phyloP scores from a whole-genome alignment of 805 yeast species.

The Teunomyces cretensis region DNA sequence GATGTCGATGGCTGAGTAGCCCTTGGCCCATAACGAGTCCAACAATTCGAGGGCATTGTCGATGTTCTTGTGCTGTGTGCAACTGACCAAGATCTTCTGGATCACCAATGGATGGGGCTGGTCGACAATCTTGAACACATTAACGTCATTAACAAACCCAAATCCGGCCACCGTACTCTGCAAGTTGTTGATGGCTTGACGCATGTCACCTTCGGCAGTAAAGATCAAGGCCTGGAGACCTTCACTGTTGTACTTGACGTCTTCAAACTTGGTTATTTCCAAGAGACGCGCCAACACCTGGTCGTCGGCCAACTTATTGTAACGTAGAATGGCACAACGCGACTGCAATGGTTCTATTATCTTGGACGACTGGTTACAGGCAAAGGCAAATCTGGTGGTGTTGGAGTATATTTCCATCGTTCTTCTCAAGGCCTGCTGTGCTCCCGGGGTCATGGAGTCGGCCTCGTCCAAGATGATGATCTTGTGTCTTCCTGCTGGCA shows the following conservation, averaged over 20 bases:
- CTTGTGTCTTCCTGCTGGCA: conserved; percentile 90
- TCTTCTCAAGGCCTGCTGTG: conserved; percentile 90
- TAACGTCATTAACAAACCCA: conserved; percentile 84
- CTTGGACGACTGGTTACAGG: conserved; percentile 91
- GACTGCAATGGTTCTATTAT: conserved; percentile 96
- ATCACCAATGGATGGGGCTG: conserved; percentile 92
- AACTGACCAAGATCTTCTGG: conserved; percentile 54
- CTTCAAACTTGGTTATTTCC: conserved; percentile 67
- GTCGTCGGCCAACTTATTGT: conserved; percentile 75
- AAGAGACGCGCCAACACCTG: conserved; percentile 78
- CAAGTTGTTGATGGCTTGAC: conserved; percentile 93
- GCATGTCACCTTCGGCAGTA: conserved; percentile 98
- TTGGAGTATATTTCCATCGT: conserved; percentile 96
- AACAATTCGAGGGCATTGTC: conserved; percentile 68
- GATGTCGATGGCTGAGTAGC: conserved; percentile 91
- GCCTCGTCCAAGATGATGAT: conserved; percentile 94
- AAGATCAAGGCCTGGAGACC: conserved; percentile 91
- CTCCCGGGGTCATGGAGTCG: conserved; percentile 95
- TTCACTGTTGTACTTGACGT: conserved; percentile 78
- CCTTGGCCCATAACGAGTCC: conserved; percentile 77
- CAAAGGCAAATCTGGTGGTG: conserved; percentile 97
- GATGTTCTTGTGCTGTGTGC: conserved; percentile 41
- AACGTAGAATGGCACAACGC: conserved; percentile 92
- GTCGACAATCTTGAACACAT: conserved; percentile 93
- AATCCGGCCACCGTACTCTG: conserved; percentile 95